Conservation (phyloP, 2,329 filamentous ascomycete genomes). For the Clonostachys rhizophaga region DNA sequence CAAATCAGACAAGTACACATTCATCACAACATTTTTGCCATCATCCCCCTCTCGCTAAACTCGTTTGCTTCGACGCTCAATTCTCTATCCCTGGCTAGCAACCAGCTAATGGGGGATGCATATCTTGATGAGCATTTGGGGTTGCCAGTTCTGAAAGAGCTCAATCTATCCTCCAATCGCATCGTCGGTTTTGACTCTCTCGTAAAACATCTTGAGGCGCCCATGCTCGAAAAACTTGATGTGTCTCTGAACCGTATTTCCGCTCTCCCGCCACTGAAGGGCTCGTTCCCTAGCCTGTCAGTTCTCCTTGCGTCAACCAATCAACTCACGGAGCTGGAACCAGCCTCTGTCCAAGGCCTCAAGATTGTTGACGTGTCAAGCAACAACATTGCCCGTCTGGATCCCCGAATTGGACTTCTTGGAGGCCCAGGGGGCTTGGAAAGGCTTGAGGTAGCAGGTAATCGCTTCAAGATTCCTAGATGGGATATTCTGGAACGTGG, state of each 20-base stretch:
- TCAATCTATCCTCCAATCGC: slow-evolving; percentile 72
- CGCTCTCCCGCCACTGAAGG: slow-evolving; percentile 61
- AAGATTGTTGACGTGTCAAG: slow-evolving; percentile 73
- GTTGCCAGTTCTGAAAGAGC: slow-evolving; percentile 69
- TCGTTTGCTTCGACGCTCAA: slow-evolving; percentile 69
- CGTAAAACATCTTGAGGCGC: slow-evolving; percentile 63
- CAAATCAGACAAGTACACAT: slow-evolving; percentile 58
- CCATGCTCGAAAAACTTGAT: slow-evolving; percentile 71
- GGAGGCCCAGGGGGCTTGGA: slow-evolving; percentile 56
- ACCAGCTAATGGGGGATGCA: slow-evolving; percentile 59
- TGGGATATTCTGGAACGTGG: slow-evolving; percentile 82
- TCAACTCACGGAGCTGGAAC: slow-evolving; percentile 66
- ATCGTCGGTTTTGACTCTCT: slow-evolving; percentile 68
- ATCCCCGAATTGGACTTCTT: slow-evolving; percentile 75
- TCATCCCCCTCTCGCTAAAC: slow-evolving; percentile 65
- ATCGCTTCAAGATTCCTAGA: slow-evolving; percentile 82
- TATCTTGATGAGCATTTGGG: slow-evolving; percentile 65
- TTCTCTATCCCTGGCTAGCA: slow-evolving; percentile 70
- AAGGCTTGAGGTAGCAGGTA: slow-evolving; percentile 74
- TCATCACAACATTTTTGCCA: slow-evolving; percentile 70
- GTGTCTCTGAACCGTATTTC: slow-evolving; percentile 78
- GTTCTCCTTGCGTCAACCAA: slow-evolving; percentile 77
- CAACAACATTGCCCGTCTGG: slow-evolving; percentile 80
- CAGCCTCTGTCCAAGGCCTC: slow-evolving; percentile 69
- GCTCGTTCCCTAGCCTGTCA: slow-evolving; percentile 64